phyloP scores from a whole-genome alignment of 306 rosid genomes.

The Hippophae gyantsensis region DNA sequence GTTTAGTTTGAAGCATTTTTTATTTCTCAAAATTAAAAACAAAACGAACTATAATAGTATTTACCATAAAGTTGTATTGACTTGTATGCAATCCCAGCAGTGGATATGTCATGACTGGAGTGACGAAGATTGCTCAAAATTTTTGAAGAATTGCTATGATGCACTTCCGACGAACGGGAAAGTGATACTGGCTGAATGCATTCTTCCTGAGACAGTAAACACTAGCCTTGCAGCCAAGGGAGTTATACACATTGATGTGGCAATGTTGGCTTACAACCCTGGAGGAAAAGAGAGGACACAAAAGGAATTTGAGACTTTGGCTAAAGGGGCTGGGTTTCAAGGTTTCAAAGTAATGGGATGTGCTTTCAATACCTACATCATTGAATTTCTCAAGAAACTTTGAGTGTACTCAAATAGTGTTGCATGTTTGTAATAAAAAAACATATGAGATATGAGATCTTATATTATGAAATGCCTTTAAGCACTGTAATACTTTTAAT shows the following conservation, averaged over 20 bases:
- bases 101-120: slow-evolving; percentile 28
- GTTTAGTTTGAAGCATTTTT: too few relatives aligned
- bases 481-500: too few relatives aligned
- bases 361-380: too few relatives aligned
- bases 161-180: slow-evolving; percentile 21
- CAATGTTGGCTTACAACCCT: slow-evolving; percentile 17
- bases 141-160: slow-evolving; percentile 23
- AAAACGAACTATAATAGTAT: too few relatives aligned
- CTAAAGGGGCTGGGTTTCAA: slow-evolving; percentile 12
- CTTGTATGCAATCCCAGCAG: neutral
- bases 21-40: too few relatives aligned
- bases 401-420: too few relatives aligned
- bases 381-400: too few relatives aligned
- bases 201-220: slow-evolving; percentile 19
- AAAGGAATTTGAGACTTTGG: slow-evolving; percentile 15
- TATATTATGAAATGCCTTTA: too few relatives aligned
- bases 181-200: slow-evolving; percentile 18
- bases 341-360: neutral
- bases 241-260: slow-evolving; percentile 2
- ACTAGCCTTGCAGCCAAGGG: neutral
- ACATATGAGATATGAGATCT: too few relatives aligned
- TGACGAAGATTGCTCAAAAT: slow-evolving; percentile 21
- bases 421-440: too few relatives aligned
- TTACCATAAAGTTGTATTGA: too few relatives aligned
- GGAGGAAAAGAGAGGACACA: slow-evolving; percentile 29